A percentile compares a stretch with the other conserved stretches of the same genome.
Evolutionary conservation across 177 flowering plant genomes (phyloP).

Genomic region (Vitis hybrid): DNA sequence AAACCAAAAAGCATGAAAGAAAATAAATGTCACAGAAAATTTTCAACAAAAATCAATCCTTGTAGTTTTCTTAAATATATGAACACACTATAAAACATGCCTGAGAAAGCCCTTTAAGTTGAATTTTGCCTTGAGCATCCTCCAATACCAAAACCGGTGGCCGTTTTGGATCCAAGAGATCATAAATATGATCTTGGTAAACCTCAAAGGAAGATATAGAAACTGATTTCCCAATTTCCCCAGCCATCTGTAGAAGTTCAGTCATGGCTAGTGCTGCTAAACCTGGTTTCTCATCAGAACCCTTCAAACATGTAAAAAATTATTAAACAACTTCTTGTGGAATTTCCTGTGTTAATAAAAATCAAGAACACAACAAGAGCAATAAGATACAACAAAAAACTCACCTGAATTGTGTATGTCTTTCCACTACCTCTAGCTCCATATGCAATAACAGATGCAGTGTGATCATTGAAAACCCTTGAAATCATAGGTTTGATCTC

Average conservation of each 20-base stretch:
- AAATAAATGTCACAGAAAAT: background rate
- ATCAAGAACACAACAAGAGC: background rate
- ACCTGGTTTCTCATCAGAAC: slow-evolving; percentile 58
- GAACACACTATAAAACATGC: slow-evolving; percentile 24
- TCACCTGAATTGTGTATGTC: slow-evolving; percentile 63
- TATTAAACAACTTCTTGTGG: too few species aligned
- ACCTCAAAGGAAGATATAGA: slow-evolving; percentile 60
- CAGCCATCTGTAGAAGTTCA: slow-evolving; percentile 48
- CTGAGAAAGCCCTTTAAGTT: slow-evolving; percentile 78
- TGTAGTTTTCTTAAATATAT: background rate
- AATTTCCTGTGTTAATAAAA: background rate
- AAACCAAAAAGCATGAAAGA: slow-evolving; percentile 2
- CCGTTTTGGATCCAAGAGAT: slow-evolving; percentile 47
- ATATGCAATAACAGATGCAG: slow-evolving; percentile 58
- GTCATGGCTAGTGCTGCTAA: slow-evolving; percentile 55
- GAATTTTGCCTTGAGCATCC: slow-evolving; percentile 51
- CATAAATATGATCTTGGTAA: slow-evolving; percentile 52
- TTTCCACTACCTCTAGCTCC: slow-evolving; percentile 86
- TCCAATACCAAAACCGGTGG: slow-evolving; percentile 44
- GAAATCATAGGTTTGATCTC: slow-evolving; percentile 63
- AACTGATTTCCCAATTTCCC: slow-evolving; percentile 31
- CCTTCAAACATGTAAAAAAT: slow-evolving; percentile 36
- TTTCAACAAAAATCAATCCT: background rate
- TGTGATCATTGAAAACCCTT: slow-evolving; percentile 41
- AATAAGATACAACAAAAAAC: background rate